Base-by-base conservation (phyloP, 2,329 filamentous ascomycete genomes). In the Cryphonectria carpinicola region DNA sequence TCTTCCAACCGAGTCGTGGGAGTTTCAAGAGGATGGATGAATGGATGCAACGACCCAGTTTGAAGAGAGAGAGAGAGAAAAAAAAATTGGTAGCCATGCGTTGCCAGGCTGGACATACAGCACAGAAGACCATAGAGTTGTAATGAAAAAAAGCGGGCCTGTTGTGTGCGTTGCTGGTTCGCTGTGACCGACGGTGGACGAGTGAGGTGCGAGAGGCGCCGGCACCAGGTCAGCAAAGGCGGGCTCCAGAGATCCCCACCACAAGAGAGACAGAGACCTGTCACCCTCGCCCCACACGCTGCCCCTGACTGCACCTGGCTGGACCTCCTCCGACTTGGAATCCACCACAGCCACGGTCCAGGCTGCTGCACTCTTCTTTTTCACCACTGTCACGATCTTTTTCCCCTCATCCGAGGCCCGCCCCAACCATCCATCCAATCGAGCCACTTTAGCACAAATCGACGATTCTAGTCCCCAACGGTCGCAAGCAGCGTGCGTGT, bases 151-250 rank as follows among this genome's bases (percentile, higher is more conserved):
- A 70, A 68, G 68, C 60, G 68, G 68, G 43, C 54, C 64, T 39
- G 58, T 37, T 56, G 60, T 65, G 61, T 64, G 46, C 46, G 35
- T 32, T 46, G 61, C 61, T 64, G 61, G 22, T 28, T 49, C 32
- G 60, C 61, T 28, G 68, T 67, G 65, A 65, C 52, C 65, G 39
- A 39, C 62, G 62, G 68, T 58, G 67, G 70, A 70, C 58, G 70
- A 70, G 70, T 65, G 65, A 66, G 43, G 65, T 63, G 65, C 37
- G 19, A 67, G 52, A 56, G 61, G 19, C 43, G 46, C 39, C 65
- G 52, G 35, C 52, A 35, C 58, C 32, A 41, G 58, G 61, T 39
- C 65, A 46, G 28, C 39, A n/a, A n/a, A 49, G 54, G 56, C 54
- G 64, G 64, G 46, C 63, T 37, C 63, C 65, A 67, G 63, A 8